Evolutionary conservation across 192 early-diverging fungal species (phyloP), one percentile per base, ranked within the genome.

Genomic region (Backusella australiensis): DNA sequence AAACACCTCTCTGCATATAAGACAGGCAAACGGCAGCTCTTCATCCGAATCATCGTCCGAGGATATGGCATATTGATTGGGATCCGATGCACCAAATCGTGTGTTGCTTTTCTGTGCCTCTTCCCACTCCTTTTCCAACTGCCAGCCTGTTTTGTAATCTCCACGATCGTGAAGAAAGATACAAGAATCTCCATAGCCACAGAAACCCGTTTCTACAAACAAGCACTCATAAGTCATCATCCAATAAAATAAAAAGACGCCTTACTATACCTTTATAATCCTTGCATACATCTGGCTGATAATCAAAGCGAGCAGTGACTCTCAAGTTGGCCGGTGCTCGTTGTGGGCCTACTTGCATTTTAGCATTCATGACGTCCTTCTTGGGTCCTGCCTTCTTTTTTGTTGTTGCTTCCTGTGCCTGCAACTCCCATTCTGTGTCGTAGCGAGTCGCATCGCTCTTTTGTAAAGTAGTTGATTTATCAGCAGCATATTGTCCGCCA

Each of bases 121-220:
- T 49, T 99, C 97, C 97, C 96, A 99, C 82, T 99, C 97, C 82
- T 93, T 86, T 69, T 99, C 97, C n/a, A 99, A 81, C 80, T 98
- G 93, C 96, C 97, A 98, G 26, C 97, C 96, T 3, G 90, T 91
- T 82, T 99, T 99, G 88, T 97, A 98, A 78, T 94, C 96, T 34
- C 96, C 93, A 74, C 98, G 92, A 80, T 99, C 98, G 76, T 99
- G 98, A 86, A 99, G 91, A 78, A 97, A 99, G 39, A 93, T 95
- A 84, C 98, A 99, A 21, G 92, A 94, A 82, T 99, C 98, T 59
- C 98, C 98, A 84, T 95, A 99, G 34, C 98, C 98, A 82, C 98
- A 99, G 82, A 89, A 95, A 52, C 95, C 95, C 11, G 93, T 96
- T 69, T 93, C 91, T 84, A 82, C 34, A 26, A 49, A 56, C 32